Evolutionary conservation across 2,329 filamentous ascomycete genomes (phyloP).

Genomic region (Clonostachys solani): DNA sequence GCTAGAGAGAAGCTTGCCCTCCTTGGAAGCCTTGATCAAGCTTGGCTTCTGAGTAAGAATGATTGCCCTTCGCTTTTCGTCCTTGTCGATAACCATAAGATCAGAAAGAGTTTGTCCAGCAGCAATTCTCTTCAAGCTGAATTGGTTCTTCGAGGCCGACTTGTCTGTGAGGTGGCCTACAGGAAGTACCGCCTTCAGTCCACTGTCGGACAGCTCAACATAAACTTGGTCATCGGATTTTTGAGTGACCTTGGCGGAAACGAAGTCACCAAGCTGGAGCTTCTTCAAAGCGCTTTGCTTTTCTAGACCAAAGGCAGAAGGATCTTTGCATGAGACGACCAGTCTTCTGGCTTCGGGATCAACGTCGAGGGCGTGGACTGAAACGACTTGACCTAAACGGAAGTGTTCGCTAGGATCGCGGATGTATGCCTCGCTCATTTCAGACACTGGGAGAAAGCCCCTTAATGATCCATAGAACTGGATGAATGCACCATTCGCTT

Average conservation of each 20-base stretch:
- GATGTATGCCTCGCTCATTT: slow-evolving; percentile 98
- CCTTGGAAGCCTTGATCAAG: slow-evolving; percentile 70
- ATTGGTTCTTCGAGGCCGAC: slow-evolving; percentile 71
- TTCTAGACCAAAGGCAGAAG: slow-evolving; percentile 67
- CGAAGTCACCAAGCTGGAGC: slow-evolving; percentile 68
- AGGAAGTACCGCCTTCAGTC: slow-evolving; percentile 73
- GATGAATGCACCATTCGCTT: slow-evolving; percentile 76
- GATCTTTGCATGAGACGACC: slow-evolving; percentile 90
- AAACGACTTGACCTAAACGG: slow-evolving; percentile 84
- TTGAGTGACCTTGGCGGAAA: slow-evolving; percentile 76
- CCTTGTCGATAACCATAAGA: slow-evolving; percentile 83
- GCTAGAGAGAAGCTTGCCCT: slow-evolving; percentile 64
- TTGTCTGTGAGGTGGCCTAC: slow-evolving; percentile 82
- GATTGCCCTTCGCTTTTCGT: slow-evolving; percentile 71
- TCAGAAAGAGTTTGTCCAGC: slow-evolving; percentile 80
- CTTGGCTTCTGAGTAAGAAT: slow-evolving; percentile 79
- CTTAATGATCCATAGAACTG: slow-evolving; percentile 85
- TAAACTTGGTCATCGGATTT: slow-evolving; percentile 74
- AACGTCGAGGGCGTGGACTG: slow-evolving; percentile 80
- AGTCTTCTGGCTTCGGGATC: slow-evolving; percentile 68
- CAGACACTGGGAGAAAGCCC: slow-evolving; percentile 86
- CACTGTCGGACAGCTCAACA: slow-evolving; percentile 69
- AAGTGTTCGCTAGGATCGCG: slow-evolving; percentile 87
- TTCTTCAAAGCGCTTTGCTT: slow-evolving; percentile 74
- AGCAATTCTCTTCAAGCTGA: slow-evolving; percentile 73